phyloP scores from a whole-genome alignment of 306 rosid species.

The Acmispon strigosus region DNA sequence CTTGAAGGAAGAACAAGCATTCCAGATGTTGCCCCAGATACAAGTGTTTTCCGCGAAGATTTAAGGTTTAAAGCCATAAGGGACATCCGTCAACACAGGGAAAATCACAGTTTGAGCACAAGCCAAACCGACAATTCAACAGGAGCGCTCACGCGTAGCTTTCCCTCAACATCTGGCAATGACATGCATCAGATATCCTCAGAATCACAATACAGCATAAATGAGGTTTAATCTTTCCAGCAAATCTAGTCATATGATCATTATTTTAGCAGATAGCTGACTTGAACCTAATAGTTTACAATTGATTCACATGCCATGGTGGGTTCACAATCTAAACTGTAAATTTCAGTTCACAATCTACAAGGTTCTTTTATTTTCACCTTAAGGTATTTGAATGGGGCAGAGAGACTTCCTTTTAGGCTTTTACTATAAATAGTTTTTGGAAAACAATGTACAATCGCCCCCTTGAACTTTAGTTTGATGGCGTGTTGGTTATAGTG shows the following conservation, averaged over 20 bases:
- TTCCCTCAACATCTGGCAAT: conserved; percentile 11
- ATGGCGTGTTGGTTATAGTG: neutral
- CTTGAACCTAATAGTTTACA: neutral
- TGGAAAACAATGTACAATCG: neutral
- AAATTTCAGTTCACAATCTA: neutral
- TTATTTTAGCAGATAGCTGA: neutral
- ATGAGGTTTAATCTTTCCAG: neutral
- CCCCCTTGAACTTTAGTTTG: neutral
- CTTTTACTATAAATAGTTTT: neutral
- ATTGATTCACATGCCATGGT: neutral
- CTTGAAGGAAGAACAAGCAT: conserved; percentile 42
- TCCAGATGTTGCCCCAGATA: conserved; percentile 27
- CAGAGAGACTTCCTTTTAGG: neutral
- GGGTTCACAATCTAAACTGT: neutral
- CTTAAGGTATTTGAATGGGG: neutral
- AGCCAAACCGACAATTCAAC: conserved; percentile 18
- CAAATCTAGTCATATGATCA: neutral
- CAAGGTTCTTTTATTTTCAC: neutral
- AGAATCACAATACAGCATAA: neutral
- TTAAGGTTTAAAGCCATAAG: conserved; percentile 33
- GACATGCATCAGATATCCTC: conserved; percentile 7
- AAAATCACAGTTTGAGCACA: conserved; percentile 23
- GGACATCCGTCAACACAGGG: conserved; percentile 25
- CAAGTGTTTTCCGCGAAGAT: conserved; percentile 25
- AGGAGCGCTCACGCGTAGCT: neutral